Base-by-base conservation (phyloP, 345 rosid species). In the Boechera divaricarpa region DNA sequence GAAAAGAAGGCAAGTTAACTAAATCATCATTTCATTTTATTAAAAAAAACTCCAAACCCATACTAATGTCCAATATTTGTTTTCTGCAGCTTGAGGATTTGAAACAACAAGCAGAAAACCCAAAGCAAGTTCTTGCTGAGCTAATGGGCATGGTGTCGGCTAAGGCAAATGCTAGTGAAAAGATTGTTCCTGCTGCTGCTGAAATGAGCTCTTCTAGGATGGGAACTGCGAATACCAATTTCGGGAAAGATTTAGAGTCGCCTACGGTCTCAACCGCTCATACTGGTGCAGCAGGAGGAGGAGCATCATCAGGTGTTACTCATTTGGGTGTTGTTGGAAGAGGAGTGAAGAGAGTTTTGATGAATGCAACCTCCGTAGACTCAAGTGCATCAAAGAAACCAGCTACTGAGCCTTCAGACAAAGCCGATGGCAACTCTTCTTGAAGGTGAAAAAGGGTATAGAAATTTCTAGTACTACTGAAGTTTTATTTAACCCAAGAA, bases 271-370 rank as follows among this genome's bases (percentile, higher is more conserved):
- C 97, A 52, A 87, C 98, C 41, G 93, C 93, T 68, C 96, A 89
- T 63, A 87, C 96, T 5, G 88, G 86, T 59, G 89, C 84, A 49
- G 82, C 77, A 63, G 86, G 84, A 57, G 75, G 69, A n/a, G 85
- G 49, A 44, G 49, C 84, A 64, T 72, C 86, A 39, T 81, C 84
- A 53, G 86, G 82, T 57, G 97, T 95, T 61, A 92, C 96, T 3
- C 82, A 92, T 79, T 85, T 95, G 54, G 99, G 99, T 15, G 88
- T 88, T 5, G 97, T 92, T 51, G 99, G 98, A 79, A 87, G 98
- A 85, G 99, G 98, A 45, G 96, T 89, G 59, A 95, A 95, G 75
- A 90, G 97, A 53, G 97, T 92, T 56, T 69, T 83, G 78, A 82
- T 55, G 82, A 85, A 77, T 70, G 42, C 68, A 32, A 44, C 90